phyloP scores from a whole-genome alignment of 2,329 filamentous ascomycete genomes.

The Fusarium sulawesiense region DNA sequence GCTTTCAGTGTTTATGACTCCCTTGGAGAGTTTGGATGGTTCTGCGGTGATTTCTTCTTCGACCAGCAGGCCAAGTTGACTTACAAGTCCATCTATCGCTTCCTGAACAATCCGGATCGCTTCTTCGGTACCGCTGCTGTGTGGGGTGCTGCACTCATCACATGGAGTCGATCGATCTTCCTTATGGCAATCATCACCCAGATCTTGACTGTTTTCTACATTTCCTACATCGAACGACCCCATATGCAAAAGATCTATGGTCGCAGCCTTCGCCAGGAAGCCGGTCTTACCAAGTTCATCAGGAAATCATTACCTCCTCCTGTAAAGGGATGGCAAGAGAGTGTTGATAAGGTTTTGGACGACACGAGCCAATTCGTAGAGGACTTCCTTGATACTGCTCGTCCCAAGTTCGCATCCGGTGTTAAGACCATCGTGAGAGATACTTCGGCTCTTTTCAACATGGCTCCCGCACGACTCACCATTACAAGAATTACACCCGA shows the following conservation, averaged over 20 bases:
- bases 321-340: slow-evolving; percentile 84
- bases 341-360: slow-evolving; percentile 86
- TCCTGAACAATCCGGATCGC: slow-evolving; percentile 96
- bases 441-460: slow-evolving; percentile 87
- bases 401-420: slow-evolving; percentile 86
- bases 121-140: slow-evolving; percentile 94
- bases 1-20: slow-evolving; percentile 93
- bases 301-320: slow-evolving; percentile 86
- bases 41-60: slow-evolving; percentile 99
- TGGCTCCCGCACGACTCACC: slow-evolving; percentile 86
- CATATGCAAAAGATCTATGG: slow-evolving; percentile 99
- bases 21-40: slow-evolving; percentile 98
- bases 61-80: slow-evolving; percentile 88
- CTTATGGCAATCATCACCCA: slow-evolving; percentile 88
- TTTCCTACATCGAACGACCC: slow-evolving; percentile 92
- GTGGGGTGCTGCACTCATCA: slow-evolving; percentile 94
- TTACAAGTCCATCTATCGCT: slow-evolving; percentile 97
- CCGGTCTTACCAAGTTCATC: slow-evolving; percentile 91
- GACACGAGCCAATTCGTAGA: slow-evolving; percentile 91
- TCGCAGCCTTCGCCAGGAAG: slow-evolving; percentile 82
- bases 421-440: slow-evolving; percentile 90
- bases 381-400: slow-evolving; percentile 86
- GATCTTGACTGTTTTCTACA: slow-evolving; percentile 84
- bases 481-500: slow-evolving; percentile 84
- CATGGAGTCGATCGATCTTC: slow-evolving; percentile 88